These are phyloP conservation scores for Sugiyamaella valdiviana DNA, from an alignment of 805 yeast species.

Conservation along the genomic window DNA sequence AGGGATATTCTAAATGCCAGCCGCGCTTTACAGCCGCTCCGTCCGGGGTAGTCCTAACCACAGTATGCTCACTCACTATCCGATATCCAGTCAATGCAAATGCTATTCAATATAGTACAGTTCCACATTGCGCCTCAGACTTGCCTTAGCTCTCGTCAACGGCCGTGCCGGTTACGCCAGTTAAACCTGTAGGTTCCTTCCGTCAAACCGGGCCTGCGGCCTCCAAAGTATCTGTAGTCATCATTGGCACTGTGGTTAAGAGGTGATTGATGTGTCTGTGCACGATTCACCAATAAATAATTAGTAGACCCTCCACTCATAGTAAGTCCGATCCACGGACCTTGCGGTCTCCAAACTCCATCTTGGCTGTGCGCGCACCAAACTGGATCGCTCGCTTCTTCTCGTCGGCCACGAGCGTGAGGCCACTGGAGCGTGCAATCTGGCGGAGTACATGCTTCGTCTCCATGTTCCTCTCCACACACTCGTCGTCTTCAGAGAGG, in stretches of 20 bases:
- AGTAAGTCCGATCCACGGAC: slow-evolving; percentile 60
- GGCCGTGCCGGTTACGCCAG: too few relatives aligned
- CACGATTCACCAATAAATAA: background rate
- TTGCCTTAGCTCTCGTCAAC: background rate
- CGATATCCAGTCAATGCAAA: too few relatives aligned
- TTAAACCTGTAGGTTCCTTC: background rate
- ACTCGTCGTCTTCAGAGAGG: background rate
- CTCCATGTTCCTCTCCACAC: slow-evolving; percentile 19
- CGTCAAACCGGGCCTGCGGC: background rate
- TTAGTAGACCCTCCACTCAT: background rate
- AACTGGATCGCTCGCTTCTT: slow-evolving; percentile 93
- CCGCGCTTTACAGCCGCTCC: background rate
- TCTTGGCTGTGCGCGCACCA: slow-evolving; percentile 92
- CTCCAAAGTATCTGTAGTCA: slow-evolving; percentile 3
- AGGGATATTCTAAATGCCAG: too few relatives aligned
- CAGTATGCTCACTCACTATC: too few relatives aligned
- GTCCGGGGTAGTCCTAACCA: background rate
- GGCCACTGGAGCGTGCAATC: slow-evolving; percentile 45
- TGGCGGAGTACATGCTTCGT: slow-evolving; percentile 56
- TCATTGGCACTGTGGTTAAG: background rate
- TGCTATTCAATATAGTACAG: background rate
- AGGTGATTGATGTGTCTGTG: background rate
- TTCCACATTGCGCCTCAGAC: slow-evolving; percentile 1
- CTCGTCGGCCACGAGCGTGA: slow-evolving; percentile 59
- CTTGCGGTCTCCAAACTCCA: slow-evolving; percentile 74